Evolutionary conservation across 495 filamentous ascomycete genomes (phyloP).

Genomic region (Penicillium steckii): DNA sequence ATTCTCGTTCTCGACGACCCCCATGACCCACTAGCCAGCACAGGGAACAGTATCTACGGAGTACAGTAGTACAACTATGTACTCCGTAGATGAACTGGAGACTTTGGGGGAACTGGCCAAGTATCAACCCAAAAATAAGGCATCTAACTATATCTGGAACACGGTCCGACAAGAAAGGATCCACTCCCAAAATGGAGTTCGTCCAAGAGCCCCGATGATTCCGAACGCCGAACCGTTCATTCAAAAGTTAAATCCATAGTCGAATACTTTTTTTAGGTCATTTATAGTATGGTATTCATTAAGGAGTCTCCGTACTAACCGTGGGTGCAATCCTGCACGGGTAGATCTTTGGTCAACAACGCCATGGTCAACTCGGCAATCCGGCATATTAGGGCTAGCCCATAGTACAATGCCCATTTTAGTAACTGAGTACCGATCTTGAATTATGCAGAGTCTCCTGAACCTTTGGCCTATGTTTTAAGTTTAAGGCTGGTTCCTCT

Average conservation of each 20-base stretch:
- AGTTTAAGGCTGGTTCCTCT: too few species aligned
- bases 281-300: constrained; percentile 6
- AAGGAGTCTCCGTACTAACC: too few species aligned
- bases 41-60: too few species aligned
- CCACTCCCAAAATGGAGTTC: constrained; percentile 2
- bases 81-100: neutral
- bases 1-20: neutral
- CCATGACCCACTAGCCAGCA: neutral
- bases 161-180: constrained; percentile 1
- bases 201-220: constrained; percentile 2
- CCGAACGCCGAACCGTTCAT: constrained; percentile 18
- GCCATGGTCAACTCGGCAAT: neutral
- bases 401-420: too few species aligned
- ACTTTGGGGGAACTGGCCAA: neutral
- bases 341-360: neutral
- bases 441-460: too few species aligned
- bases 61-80: too few species aligned
- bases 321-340: neutral
- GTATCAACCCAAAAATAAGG: constrained; percentile 9
- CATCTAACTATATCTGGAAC: constrained; percentile 3
- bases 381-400: neutral
- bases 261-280: constrained; percentile 16
- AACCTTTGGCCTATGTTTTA: too few species aligned
- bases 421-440: too few species aligned
- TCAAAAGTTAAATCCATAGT: neutral